Evolutionary conservation across 2,329 filamentous ascomycete genomes (phyloP).

Genomic region (Fusarium heterosporum): DNA sequence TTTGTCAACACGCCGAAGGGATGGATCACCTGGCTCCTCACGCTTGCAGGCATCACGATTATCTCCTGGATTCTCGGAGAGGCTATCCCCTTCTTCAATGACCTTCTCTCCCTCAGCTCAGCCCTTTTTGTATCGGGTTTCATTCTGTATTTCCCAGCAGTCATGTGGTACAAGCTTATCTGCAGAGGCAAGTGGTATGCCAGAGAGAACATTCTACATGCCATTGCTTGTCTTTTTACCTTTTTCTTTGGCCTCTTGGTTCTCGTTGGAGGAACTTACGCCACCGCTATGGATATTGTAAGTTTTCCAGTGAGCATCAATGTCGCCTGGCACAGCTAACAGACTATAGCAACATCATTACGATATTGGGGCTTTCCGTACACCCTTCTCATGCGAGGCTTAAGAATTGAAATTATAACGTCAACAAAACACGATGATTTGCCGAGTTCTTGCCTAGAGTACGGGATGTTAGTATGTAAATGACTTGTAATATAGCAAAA

Average conservation of each 20-base stretch:
- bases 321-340: rapidly evolving
- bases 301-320: neutral
- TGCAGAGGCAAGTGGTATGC: conserved; percentile 42
- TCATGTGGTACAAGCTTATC: conserved; percentile 56
- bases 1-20: conserved; percentile 45
- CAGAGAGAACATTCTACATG: conserved; percentile 30
- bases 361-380: conserved; percentile 30
- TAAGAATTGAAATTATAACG: neutral
- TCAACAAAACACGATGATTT: neutral
- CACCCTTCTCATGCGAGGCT: conserved; percentile 19
- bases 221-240: conserved; percentile 18
- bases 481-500: too few species aligned
- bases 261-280: conserved; percentile 31
- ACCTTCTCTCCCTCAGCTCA: conserved; percentile 66
- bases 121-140: conserved; percentile 59
- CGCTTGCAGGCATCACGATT: conserved; percentile 66
- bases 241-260: conserved; percentile 34
- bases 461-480: too few species aligned
- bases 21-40: conserved; percentile 65
- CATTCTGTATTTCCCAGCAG: conserved; percentile 54
- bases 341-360: conserved; percentile 21
- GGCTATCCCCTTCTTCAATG: conserved; percentile 77
- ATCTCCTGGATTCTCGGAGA: conserved; percentile 64
- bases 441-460: too few species aligned
- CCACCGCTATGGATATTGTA: conserved; percentile 34